Conservation (phyloP, 2,329 filamentous ascomycete species). For the Sporothrix brunneoviolacea region DNA sequence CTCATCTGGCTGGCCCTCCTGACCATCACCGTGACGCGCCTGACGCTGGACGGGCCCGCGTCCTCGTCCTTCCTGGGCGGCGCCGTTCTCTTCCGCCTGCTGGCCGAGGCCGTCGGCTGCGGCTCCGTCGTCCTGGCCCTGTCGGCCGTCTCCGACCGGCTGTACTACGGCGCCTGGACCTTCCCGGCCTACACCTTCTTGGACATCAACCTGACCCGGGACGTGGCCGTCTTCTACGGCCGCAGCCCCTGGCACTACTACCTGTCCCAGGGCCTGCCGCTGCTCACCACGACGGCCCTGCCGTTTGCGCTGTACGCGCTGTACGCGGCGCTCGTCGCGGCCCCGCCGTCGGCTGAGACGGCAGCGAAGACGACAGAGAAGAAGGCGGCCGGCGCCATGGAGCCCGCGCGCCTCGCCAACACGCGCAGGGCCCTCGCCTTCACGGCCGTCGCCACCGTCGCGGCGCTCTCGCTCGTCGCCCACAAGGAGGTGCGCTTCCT, state of each 20-base stretch:
- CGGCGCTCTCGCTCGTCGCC: slow-evolving; percentile 66
- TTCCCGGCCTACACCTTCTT: slow-evolving; percentile 84
- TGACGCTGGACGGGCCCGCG: slow-evolving; percentile 33
- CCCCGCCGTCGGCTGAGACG: too few relatives aligned
- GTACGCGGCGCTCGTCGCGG: slow-evolving; percentile 37
- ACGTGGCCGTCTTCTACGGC: slow-evolving; percentile 88
- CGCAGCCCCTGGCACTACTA: slow-evolving; percentile 91
- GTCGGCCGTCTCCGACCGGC: slow-evolving; percentile 62
- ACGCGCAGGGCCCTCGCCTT: slow-evolving; percentile 50
- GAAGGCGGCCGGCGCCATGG: slow-evolving; percentile 23
- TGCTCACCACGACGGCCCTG: slow-evolving; percentile 75
- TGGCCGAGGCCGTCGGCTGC: slow-evolving; percentile 59
- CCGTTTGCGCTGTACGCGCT: slow-evolving; percentile 67
- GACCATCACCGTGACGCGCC: slow-evolving; percentile 34
- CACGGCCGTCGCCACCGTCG: slow-evolving; percentile 53
- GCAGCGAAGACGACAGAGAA: not conserved
- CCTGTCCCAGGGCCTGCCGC: slow-evolving; percentile 77
- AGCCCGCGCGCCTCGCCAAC: slow-evolving; percentile 31
- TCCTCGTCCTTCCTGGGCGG: slow-evolving; percentile 36
- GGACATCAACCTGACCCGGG: slow-evolving; percentile 83
- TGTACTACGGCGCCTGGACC: slow-evolving; percentile 80
- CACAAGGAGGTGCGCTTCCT: slow-evolving; percentile 98
- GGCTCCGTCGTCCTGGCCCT: slow-evolving; percentile 53
- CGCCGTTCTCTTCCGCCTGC: slow-evolving; percentile 44
- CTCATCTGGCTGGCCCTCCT: slow-evolving; percentile 74